Conservation (phyloP, 352 stramenopile genomes). For the Saprolegnia parasitica region DNA sequence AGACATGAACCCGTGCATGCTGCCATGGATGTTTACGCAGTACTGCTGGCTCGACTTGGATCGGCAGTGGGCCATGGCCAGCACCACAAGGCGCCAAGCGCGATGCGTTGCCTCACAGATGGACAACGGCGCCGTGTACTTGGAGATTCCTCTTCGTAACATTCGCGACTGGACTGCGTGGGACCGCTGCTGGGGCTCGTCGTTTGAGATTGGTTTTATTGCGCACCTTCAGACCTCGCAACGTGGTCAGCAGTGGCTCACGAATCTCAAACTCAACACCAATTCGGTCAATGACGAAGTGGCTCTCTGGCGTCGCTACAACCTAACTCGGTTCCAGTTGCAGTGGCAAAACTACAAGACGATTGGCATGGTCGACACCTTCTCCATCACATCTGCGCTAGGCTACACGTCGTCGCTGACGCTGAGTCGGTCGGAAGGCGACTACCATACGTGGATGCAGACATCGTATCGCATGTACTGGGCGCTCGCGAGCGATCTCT, state of each 20-base stretch:
- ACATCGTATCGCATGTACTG: slow-evolving; percentile 29
- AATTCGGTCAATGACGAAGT: slow-evolving; percentile 19
- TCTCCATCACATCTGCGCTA: slow-evolving; percentile 10
- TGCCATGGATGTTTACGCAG: too few relatives aligned
- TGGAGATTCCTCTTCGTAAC: slow-evolving; percentile 23
- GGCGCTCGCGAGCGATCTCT: slow-evolving; percentile 19
- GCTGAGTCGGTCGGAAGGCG: too few relatives aligned
- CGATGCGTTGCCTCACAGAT: slow-evolving; percentile 17
- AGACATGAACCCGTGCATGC: too few relatives aligned
- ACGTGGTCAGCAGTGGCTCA: slow-evolving; percentile 4
- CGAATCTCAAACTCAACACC: not conserved
- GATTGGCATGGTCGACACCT: slow-evolving; percentile 19
- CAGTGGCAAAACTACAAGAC: slow-evolving; percentile 30
- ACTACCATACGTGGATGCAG: too few relatives aligned
- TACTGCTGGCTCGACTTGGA: too few relatives aligned
- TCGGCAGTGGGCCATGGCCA: too few relatives aligned
- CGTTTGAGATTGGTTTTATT: slow-evolving; percentile 14
- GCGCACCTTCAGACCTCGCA: not conserved
- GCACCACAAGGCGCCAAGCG: slow-evolving; percentile 8
- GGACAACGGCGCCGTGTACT: slow-evolving; percentile 25
- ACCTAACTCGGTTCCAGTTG: not conserved
- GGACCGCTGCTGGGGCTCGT: slow-evolving; percentile 16
- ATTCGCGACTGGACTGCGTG: slow-evolving; percentile 1
- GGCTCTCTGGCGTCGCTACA: not conserved
- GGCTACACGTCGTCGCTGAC: slow-evolving; percentile 14